Evolutionary conservation across 352 stramenopile genomes (phyloP), one percentile per base, ranked within the genome.

Genomic region (Pythium volutum): DNA sequence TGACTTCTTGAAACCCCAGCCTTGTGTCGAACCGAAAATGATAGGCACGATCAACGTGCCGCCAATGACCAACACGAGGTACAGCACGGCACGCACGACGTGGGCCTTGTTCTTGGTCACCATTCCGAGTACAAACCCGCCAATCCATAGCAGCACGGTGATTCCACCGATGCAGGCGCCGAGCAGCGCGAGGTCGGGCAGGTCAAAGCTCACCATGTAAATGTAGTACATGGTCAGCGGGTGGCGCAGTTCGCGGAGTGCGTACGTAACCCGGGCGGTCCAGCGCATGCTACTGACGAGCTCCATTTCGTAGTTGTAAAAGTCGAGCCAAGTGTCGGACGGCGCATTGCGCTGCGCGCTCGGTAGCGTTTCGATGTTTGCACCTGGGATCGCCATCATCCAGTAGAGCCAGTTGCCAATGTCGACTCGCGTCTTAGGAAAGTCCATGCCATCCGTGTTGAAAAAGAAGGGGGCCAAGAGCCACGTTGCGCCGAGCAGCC

Each of bases 371-470:
- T 80, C 75, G 12, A 82, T 59, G 25, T 76, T 73, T 3, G 71
- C 66, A 9, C 69, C 69, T 4, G 86, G 75, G 9, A 73, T 81
- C 4, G 77, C 64, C 75, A 92, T 91, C 65, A 96, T 84, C 87
- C 87, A 96, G 6, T 67, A 56, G 3, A 94, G 67, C 80, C 82
- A 96, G 66, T 96, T 79, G 5, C 63, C 74, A n/a, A 93, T 76
- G 70, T 96, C 87, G 15, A 89, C 85, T 36, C 75, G 77, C 3
- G 83, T 95, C 73, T 96, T 96, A 5, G 77, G 72, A 47, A 93
- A 96, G 54, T 96, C 87, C 52, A 96, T 73, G 3, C 85, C 84
- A 52, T 93, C 84, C 27, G 87, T 93, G 64, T 95, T 95, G 73
- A 92, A 95, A 52, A 96, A 76, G 65, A 96, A 95, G 5, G 87